Evolutionary conservation across 106 monocot genomes (phyloP).

Genomic region (Dendrobium huoshanense): DNA sequence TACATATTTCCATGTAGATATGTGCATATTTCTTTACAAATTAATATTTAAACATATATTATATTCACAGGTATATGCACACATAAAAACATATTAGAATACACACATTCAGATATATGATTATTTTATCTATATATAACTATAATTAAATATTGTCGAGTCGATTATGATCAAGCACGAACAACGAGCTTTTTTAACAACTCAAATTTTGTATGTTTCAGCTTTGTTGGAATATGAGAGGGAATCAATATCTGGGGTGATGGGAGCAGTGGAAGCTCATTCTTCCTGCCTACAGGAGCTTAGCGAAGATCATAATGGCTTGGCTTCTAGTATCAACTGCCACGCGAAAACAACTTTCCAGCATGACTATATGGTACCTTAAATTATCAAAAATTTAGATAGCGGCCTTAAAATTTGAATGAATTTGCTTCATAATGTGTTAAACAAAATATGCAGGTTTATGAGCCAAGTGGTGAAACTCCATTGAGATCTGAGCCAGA

Average conservation of each 20-base stretch:
- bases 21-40: too few relatives aligned
- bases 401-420: neutral
- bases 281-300: slow-evolving; percentile 27
- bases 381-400: neutral
- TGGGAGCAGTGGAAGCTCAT: slow-evolving; percentile 35
- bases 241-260: slow-evolving; percentile 25
- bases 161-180: too few relatives aligned
- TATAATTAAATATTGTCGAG: too few relatives aligned
- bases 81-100: too few relatives aligned
- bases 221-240: slow-evolving; percentile 35
- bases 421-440: neutral
- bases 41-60: too few relatives aligned
- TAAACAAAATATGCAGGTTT: slow-evolving; percentile 33
- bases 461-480: slow-evolving; percentile 67
- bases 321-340: slow-evolving; percentile 26
- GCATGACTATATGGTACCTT: slow-evolving; percentile 44
- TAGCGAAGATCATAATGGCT: slow-evolving; percentile 30
- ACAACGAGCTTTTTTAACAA: too few relatives aligned
- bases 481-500: slow-evolving; percentile 66
- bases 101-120: too few relatives aligned
- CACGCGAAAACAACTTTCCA: slow-evolving; percentile 43
- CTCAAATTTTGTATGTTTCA: slow-evolving; percentile 14
- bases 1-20: too few relatives aligned
- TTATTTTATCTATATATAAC: too few relatives aligned
- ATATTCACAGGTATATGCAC: too few relatives aligned